These are phyloP conservation scores for Chernovozyma aurita DNA, from an alignment of 1,139 yeast species.

Conservation along the genomic window DNA sequence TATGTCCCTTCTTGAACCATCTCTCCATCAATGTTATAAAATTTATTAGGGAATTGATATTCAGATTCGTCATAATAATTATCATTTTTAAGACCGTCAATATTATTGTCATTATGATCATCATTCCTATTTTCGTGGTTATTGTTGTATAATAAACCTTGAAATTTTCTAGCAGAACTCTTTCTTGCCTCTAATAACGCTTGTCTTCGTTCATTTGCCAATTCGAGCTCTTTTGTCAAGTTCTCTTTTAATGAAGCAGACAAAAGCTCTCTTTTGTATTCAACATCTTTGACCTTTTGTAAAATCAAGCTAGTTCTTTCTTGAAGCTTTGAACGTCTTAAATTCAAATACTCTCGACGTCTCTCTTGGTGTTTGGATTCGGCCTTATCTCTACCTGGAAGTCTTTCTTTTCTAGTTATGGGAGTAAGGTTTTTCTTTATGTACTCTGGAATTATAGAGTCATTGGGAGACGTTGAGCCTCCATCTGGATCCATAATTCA, in stretches of 20 bases:
- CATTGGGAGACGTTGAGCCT: not conserved
- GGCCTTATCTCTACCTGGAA: not conserved
- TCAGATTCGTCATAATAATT: not conserved
- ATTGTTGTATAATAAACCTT: not conserved
- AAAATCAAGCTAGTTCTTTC: slow-evolving; percentile 12
- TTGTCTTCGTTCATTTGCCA: slow-evolving; percentile 17
- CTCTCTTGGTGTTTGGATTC: slow-evolving; percentile 3
- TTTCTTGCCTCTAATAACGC: slow-evolving; percentile 13
- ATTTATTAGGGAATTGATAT: not conserved
- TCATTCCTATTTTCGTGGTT: too few relatives aligned
- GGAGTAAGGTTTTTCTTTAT: slow-evolving; percentile 19
- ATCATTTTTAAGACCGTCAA: too few relatives aligned
- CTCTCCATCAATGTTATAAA: not conserved
- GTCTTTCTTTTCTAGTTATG: slow-evolving; percentile 6
- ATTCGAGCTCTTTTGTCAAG: slow-evolving; percentile 11
- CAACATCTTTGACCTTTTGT: slow-evolving; percentile 12
- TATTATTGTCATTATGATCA: too few relatives aligned
- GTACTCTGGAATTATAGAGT: slow-evolving; percentile 12
- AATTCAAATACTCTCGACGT: slow-evolving; percentile 8
- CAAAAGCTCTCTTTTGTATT: slow-evolving; percentile 9
- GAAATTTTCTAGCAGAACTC: slow-evolving; percentile 12
- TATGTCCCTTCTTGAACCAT: not conserved
- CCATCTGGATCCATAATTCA: not conserved
- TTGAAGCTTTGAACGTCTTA: slow-evolving; percentile 11
- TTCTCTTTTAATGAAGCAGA: slow-evolving; percentile 9